These are phyloP conservation scores for Sphagnum contortum DNA, from an alignment of 225 moss, liverwort and hornwort genomes.

Conservation along the genomic window DNA sequence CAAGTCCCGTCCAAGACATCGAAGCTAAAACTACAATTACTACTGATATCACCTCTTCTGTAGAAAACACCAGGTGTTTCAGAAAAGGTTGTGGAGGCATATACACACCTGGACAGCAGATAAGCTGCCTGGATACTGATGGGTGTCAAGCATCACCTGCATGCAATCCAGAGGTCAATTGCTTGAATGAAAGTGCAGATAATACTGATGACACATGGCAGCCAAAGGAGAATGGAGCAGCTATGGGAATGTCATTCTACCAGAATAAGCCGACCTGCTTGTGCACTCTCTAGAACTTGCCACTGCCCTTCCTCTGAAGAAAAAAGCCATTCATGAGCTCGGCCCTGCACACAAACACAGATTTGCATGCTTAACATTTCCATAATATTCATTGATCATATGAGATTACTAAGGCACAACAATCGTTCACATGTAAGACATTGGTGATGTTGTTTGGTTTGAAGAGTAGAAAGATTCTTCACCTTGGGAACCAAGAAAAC, in stretches of 20 bases:
- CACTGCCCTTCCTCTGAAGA: slow-evolving; percentile 89
- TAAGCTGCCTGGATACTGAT: slow-evolving; percentile 36
- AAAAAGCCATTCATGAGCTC: slow-evolving; percentile 86
- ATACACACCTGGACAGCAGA: neutral
- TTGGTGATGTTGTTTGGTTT: too few relatives aligned
- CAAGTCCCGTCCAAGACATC: too few relatives aligned
- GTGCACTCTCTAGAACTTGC: slow-evolving; percentile 72
- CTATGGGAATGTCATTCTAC: slow-evolving; percentile 30
- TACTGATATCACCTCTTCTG: too few relatives aligned
- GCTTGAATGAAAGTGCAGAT: too few relatives aligned
- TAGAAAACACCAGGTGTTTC: too few relatives aligned
- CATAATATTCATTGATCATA: too few relatives aligned
- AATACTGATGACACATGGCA: too few relatives aligned
- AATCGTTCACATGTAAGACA: too few relatives aligned
- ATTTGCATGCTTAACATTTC: too few relatives aligned
- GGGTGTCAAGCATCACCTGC: slow-evolving; percentile 63
- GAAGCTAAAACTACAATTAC: too few relatives aligned
- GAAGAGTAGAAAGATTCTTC: neutral
- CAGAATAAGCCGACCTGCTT: slow-evolving; percentile 94
- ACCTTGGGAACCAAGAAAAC: slow-evolving; percentile 93
- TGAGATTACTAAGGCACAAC: too few relatives aligned
- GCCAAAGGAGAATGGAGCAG: too few relatives aligned
- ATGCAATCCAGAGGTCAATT: neutral
- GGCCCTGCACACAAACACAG: slow-evolving; percentile 38
- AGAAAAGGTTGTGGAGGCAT: neutral